Evolutionary conservation across 2,329 filamentous ascomycete genomes (phyloP).

Genomic region (Cladosporium sp.): DNA sequence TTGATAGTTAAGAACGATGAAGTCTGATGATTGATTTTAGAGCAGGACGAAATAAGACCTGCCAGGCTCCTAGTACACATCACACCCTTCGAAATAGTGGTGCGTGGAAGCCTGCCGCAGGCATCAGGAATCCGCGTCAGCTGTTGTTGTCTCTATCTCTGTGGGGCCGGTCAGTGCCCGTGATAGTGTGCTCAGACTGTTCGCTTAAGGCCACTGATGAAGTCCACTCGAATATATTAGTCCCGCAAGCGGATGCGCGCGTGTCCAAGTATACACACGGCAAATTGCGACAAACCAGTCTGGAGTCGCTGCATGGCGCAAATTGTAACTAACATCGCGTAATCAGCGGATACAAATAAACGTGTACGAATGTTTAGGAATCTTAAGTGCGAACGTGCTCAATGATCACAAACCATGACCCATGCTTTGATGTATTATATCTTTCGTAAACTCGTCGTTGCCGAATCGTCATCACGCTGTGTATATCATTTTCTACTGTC

Average conservation of each 20-base stretch:
- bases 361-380: background rate
- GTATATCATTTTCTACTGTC: constrained; percentile 16
- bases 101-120: background rate
- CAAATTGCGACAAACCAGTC: background rate
- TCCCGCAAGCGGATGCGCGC: background rate
- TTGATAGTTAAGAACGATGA: background rate
- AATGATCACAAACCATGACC: background rate
- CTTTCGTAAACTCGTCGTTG: constrained; percentile 6
- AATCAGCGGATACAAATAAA: background rate
- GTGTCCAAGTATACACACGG: background rate
- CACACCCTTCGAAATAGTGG: background rate
- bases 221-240: background rate
- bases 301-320: background rate
- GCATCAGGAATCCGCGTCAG: background rate
- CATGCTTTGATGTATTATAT: background rate
- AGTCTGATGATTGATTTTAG: background rate
- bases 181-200: background rate
- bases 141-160: background rate
- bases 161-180: background rate
- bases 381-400: background rate
- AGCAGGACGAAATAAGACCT: background rate
- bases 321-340: background rate
- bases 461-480: background rate
- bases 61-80: background rate
- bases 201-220: background rate